These are phyloP conservation scores for Aureobasidium sp. DNA, from an alignment of 2,329 filamentous ascomycete genomes.

Conservation along the genomic window DNA sequence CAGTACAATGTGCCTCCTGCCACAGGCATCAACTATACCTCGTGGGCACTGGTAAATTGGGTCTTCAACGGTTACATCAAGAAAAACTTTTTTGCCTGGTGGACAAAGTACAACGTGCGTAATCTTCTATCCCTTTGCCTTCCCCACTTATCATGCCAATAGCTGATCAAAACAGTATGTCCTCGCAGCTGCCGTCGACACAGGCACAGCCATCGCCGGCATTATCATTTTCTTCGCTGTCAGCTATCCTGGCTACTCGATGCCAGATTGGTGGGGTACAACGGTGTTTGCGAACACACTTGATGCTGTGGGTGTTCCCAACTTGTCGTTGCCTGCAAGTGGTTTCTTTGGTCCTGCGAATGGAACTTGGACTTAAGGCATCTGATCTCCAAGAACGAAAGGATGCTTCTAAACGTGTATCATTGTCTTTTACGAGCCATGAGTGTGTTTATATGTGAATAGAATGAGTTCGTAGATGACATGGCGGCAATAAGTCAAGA, in stretches of 20 bases:
- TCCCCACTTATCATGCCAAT: constrained; percentile 35
- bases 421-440: not conserved
- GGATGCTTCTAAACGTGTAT: too few species aligned
- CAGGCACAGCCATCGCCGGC: constrained; percentile 33
- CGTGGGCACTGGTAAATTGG: constrained; percentile 83
- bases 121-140: constrained; percentile 50
- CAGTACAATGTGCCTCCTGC: too few species aligned
- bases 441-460: not conserved
- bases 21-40: constrained; percentile 64
- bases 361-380: constrained; percentile 17
- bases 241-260: constrained; percentile 31
- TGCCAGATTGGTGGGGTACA: constrained; percentile 25
- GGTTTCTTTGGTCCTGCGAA: constrained; percentile 53
- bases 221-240: constrained; percentile 39
- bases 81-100: constrained; percentile 63
- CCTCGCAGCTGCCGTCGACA: constrained; percentile 36
- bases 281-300: constrained; percentile 28
- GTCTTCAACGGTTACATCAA: constrained; percentile 71
- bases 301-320: constrained; percentile 29
- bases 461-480: too few species aligned
- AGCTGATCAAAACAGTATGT: constrained; percentile 26
- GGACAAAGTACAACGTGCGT: constrained; percentile 83
- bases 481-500: too few species aligned
- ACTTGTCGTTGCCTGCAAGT: constrained; percentile 46
- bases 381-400: not conserved